phyloP scores from a whole-genome alignment of 2,329 filamentous ascomycete genomes.

The Hypoxylon sp. region DNA sequence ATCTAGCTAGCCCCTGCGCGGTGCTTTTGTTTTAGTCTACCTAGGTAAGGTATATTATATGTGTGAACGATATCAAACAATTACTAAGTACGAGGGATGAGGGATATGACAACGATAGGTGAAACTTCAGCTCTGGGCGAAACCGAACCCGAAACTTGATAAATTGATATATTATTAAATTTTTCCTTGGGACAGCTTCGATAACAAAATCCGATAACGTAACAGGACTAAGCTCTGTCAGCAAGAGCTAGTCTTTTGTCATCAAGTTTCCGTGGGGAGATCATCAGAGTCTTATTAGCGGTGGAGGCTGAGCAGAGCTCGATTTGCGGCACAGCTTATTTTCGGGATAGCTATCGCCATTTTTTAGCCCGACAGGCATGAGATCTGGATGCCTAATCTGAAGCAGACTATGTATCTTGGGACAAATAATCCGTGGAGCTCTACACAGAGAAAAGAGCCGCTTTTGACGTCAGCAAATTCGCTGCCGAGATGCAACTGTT shows the following conservation, averaged over 20 bases:
- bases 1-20: constrained; percentile 21
- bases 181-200: constrained; percentile 1
- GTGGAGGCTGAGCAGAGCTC: constrained; percentile 18
- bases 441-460: constrained; percentile 5
- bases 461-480: constrained; percentile 21
- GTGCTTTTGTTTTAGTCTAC: constrained; percentile 28
- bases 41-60: constrained; percentile 6
- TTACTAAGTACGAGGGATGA: background rate
- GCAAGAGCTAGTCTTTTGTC: constrained; percentile 29
- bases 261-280: constrained; percentile 30
- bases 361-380: background rate
- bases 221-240: constrained; percentile 31
- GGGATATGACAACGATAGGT: background rate
- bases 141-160: constrained; percentile 2
- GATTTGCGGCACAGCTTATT: constrained; percentile 6
- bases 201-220: constrained; percentile 36
- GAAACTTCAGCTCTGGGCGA: constrained; percentile 1
- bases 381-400: background rate
- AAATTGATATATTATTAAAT: constrained; percentile 13
- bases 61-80: background rate
- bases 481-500: constrained; percentile 9
- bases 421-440: constrained; percentile 2
- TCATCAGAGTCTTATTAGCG: constrained; percentile 11
- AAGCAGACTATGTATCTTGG: constrained; percentile 3
- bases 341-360: constrained; percentile 1